phyloP scores from a whole-genome alignment of 2,329 filamentous ascomycete species.

The Byssochlamys sp. region DNA sequence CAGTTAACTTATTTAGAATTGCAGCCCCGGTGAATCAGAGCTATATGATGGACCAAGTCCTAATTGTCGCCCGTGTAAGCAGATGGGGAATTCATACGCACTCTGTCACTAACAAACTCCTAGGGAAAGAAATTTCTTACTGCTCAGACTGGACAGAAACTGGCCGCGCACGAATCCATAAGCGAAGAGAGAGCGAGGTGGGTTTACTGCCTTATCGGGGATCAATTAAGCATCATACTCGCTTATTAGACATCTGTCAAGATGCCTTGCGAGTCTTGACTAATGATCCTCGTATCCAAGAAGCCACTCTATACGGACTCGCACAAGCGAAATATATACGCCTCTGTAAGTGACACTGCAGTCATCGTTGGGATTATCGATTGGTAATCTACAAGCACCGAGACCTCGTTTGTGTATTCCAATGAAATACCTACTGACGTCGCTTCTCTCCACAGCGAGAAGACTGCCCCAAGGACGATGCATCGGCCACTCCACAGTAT shows the following conservation, averaged over 20 bases:
- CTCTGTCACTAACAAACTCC: too few species aligned
- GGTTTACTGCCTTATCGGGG: slow-evolving; percentile 24
- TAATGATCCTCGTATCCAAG: slow-evolving; percentile 15
- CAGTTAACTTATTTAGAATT: slow-evolving; percentile 18
- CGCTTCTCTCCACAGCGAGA: slow-evolving; percentile 3
- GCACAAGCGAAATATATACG: slow-evolving; percentile 25
- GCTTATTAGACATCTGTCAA: slow-evolving; percentile 21
- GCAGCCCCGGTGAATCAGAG: slow-evolving; percentile 11
- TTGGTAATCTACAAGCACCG: slow-evolving; percentile 23
- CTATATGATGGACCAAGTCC: slow-evolving; percentile 22
- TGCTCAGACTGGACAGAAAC: slow-evolving; percentile 30
- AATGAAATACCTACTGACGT: slow-evolving; percentile 22
- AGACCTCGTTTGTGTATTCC: slow-evolving; percentile 22
- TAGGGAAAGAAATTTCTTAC: slow-evolving; percentile 10
- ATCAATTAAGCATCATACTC: slow-evolving; percentile 23
- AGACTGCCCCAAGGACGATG: too few species aligned
- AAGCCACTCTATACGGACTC: slow-evolving; percentile 21
- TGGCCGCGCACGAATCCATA: slow-evolving; percentile 28
- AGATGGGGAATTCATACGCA: too few species aligned
- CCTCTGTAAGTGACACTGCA: slow-evolving; percentile 20
- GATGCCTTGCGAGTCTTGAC: slow-evolving; percentile 19
- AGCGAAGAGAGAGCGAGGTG: slow-evolving; percentile 9
- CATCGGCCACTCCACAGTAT: too few species aligned
- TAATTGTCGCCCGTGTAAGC: slow-evolving; percentile 33
- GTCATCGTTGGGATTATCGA: slow-evolving; percentile 23